Conservation (phyloP, 306 rosid species). For the Glycine latifolia region DNA sequence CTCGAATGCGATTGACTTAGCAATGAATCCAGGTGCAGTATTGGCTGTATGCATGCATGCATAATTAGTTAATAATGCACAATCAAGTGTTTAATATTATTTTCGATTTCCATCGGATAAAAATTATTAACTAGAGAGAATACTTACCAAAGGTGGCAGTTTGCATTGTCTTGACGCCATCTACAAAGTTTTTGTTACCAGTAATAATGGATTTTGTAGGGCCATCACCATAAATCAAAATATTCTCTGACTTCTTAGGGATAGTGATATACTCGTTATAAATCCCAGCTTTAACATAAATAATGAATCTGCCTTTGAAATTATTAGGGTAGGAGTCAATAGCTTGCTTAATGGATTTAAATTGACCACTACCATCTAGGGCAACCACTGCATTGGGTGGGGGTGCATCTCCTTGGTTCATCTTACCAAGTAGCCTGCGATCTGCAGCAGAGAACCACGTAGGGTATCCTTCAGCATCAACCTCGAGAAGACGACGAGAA, state of each 20-base stretch:
- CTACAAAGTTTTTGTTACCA: slow-evolving; percentile 43
- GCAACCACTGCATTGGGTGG: slow-evolving; percentile 71
- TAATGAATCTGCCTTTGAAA: slow-evolving; percentile 54
- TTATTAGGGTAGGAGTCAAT: slow-evolving; percentile 60
- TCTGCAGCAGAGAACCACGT: slow-evolving; percentile 65
- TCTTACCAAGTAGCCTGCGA: slow-evolving; percentile 56
- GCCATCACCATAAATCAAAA: slow-evolving; percentile 81
- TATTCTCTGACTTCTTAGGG: slow-evolving; percentile 44
- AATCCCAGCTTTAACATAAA: slow-evolving; percentile 73
- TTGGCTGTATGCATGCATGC: slow-evolving; percentile 33
- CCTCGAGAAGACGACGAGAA: slow-evolving; percentile 62
- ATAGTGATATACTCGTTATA: slow-evolving; percentile 62
- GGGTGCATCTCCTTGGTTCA: neutral
- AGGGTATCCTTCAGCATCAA: slow-evolving; percentile 57
- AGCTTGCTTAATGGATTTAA: slow-evolving; percentile 63
- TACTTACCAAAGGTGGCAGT: slow-evolving; percentile 54
- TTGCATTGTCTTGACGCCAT: slow-evolving; percentile 51
- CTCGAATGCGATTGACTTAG: slow-evolving; percentile 65
- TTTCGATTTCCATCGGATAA: too few relatives aligned
- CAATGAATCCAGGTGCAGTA: slow-evolving; percentile 59
- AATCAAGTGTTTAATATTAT: too few relatives aligned
- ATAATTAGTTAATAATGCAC: too few relatives aligned
- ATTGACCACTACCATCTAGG: slow-evolving; percentile 75
- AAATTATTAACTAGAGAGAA: too few relatives aligned
- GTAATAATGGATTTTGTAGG: slow-evolving; percentile 56